Base-by-base conservation (phyloP, 257 asterid genomes). In the Ballota nigra region DNA sequence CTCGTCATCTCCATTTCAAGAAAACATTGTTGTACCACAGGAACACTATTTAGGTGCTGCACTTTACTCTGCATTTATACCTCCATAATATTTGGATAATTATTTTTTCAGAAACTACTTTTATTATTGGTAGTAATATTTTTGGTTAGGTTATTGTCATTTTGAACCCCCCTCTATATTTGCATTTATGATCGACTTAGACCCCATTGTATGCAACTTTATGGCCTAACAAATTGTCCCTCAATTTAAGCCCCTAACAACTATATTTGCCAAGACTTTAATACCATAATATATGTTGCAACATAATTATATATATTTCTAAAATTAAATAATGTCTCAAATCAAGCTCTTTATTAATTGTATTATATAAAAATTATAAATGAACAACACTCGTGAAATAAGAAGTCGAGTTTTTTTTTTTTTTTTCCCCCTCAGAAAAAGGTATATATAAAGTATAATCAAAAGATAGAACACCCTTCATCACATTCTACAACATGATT, bases 201-300 rank as follows among this genome's bases (percentile, higher is more conserved):
- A 19, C 33, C 29, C 66, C 61, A 38, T 73, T 73, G 47, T 24
- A 23, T 43, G 13, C 20, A 49, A 61, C 63, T 75, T 62, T 36
- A 26, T 41, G 28, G 52, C 77, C 77, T 49, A 71, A 77, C 81
- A 57, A 18, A 13, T 66, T 66, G 61, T 52, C 71, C 55, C 72
- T 38, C 61, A 52, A 61, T 66, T 67, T 49, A 66, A 72, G 75
- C 63, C 52, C 56, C 74, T 73, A 66, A 66, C 63, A 23, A 47
- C 52, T 34, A 23, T 12, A 33, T 33, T 60, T 28, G 64, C 33
- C 12, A 13, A 0, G 12, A 43, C 3, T 19, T 29, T 5, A 49
- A 45, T 18, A 66, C 28, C 8, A 66, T 66, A 66, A 66, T 66
- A 47, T 4, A 18, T 45, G 26, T 26, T 45, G 26, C 43, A 23